A percentile compares a stretch with the other conserved stretches of the same genome.
Evolutionary conservation across 192 early-diverging fungal species (phyloP).

Genomic region (Rhizophlyctis rosea): DNA sequence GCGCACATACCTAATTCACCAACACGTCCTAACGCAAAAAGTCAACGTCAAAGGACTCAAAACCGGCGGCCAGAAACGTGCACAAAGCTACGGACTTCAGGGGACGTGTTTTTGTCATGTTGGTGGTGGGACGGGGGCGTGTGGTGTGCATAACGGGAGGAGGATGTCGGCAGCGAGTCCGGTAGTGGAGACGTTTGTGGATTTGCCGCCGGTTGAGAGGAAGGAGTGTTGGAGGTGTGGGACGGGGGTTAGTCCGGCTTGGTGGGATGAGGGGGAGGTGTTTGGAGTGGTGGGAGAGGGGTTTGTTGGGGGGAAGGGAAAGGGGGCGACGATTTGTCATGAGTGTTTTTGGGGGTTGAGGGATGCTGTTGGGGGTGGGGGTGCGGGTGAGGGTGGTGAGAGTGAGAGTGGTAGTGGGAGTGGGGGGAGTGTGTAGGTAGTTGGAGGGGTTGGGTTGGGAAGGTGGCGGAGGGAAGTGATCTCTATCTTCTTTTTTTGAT

Average conservation of each 20-base stretch:
- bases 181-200: not conserved
- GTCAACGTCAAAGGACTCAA: slow-evolving; percentile 1
- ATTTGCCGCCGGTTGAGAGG: not conserved
- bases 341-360: slow-evolving; percentile 16
- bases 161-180: not conserved
- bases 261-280: slow-evolving; percentile 19
- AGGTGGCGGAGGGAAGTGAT: too few relatives aligned
- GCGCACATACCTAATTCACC: not conserved
- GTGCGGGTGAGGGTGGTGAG: not conserved
- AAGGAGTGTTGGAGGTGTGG: slow-evolving; percentile 8
- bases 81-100: slow-evolving; percentile 19
- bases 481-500: too few relatives aligned
- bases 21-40: slow-evolving; percentile 19
- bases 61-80: slow-evolving; percentile 21
- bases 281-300: not conserved
- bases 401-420: not conserved
- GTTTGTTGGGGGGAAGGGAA: not conserved
- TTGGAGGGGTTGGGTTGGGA: too few relatives aligned
- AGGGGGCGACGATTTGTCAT: slow-evolving; percentile 13
- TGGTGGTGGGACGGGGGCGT: not conserved
- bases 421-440: too few relatives aligned
- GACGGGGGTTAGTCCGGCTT: slow-evolving; percentile 15
- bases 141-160: not conserved
- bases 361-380: slow-evolving; percentile 3
- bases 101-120: slow-evolving; percentile 22